Evolutionary conservation across 441 rosid genomes (phyloP).

Genomic region (Populus trichocarpa): DNA sequence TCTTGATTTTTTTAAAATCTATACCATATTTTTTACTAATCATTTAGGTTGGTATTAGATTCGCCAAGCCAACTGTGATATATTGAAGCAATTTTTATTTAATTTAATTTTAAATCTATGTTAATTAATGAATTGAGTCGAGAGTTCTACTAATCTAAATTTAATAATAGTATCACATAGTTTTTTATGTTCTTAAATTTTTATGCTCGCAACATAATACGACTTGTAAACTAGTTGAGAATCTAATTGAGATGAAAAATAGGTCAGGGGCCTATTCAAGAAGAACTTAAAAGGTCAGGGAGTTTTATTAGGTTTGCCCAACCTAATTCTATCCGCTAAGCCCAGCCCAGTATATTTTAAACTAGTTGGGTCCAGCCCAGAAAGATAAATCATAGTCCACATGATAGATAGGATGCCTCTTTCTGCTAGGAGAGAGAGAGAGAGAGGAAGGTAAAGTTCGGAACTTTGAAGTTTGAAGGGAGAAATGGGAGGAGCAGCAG

Average conservation of each 20-base stretch:
- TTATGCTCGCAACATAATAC: no score
- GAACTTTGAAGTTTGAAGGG: not conserved
- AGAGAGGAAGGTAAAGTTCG: slow-evolving; percentile 1
- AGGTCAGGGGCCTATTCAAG: no score
- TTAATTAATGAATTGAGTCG: no score
- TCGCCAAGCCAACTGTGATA: fast-evolving
- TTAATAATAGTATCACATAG: no score
- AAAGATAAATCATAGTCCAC: not conserved
- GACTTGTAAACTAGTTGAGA: not conserved
- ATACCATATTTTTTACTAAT: no score
- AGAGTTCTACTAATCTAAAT: no score
- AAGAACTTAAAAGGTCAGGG: not conserved
- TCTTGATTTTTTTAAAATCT: no score
- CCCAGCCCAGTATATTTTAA: not conserved
- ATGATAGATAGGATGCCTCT: not conserved
- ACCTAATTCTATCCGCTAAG: not conserved
- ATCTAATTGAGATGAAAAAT: no score
- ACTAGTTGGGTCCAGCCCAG: not conserved
- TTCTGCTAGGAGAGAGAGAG: not conserved
- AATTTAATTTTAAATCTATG: no score
- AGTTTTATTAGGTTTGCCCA: not conserved
- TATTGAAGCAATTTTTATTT: no score
- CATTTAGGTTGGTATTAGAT: no score
- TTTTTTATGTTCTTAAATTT: no score
- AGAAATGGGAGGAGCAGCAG: slow-evolving; percentile 16